Conservation (phyloP, 2,329 filamentous ascomycete genomes). For the Talaromyces sp. region DNA sequence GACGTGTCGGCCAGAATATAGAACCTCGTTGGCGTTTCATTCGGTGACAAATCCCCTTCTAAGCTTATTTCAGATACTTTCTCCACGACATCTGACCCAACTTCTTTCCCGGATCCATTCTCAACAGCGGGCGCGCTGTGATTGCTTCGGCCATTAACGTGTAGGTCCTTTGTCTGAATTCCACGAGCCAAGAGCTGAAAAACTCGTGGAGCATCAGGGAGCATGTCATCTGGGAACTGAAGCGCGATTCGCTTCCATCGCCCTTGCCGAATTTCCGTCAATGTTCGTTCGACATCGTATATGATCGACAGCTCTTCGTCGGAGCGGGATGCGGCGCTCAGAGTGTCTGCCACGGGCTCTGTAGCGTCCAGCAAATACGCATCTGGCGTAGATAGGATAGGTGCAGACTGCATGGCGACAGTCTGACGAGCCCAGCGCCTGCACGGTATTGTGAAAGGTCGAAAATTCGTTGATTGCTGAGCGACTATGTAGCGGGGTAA, state of each 20-base stretch:
- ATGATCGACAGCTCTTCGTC: constrained; percentile 68
- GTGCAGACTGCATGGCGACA: constrained; percentile 38
- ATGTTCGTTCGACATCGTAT: constrained; percentile 81
- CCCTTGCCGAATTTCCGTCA: constrained; percentile 65
- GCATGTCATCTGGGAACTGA: constrained; percentile 95
- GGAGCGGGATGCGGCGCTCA: constrained; percentile 32
- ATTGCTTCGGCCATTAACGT: not conserved
- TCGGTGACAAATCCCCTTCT: not conserved
- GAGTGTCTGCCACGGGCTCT: constrained; percentile 32
- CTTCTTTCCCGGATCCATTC: not conserved
- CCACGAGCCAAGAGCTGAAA: constrained; percentile 59
- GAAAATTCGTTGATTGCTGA: not conserved
- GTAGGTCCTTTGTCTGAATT: constrained; percentile 30
- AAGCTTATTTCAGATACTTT: constrained; percentile 21
- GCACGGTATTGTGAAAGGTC: not conserved
- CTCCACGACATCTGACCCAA: constrained; percentile 17
- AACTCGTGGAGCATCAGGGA: constrained; percentile 76
- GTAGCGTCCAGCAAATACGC: constrained; percentile 55
- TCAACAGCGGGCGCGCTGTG: not conserved
- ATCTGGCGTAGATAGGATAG: constrained; percentile 59
- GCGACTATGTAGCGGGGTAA: constrained; percentile 6
- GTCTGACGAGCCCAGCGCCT: not conserved
- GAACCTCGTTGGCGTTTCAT: constrained; percentile 42
- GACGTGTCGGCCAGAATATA: constrained; percentile 93
- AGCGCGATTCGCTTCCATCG: constrained; percentile 74